These are phyloP conservation scores for Fusarium chlamydosporum DNA, from an alignment of 2,329 filamentous ascomycete genomes.

Conservation along the genomic window DNA sequence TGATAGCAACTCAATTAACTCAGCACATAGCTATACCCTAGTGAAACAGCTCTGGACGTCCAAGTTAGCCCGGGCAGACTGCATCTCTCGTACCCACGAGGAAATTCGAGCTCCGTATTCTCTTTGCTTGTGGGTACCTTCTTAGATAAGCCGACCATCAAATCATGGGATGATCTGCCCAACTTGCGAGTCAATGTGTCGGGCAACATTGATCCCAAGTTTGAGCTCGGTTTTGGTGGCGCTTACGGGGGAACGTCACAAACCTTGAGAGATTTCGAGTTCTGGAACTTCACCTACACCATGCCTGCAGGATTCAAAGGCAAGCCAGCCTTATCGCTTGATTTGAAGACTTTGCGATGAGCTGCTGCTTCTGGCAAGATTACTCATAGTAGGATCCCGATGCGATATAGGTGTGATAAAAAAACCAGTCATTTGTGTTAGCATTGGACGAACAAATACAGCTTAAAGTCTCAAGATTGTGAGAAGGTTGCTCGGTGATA, in stretches of 20 bases:
- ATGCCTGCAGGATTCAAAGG: slow-evolving; percentile 53
- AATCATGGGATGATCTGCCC: slow-evolving; percentile 63
- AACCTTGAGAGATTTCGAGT: slow-evolving; percentile 59
- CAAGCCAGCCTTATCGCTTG: slow-evolving; percentile 11
- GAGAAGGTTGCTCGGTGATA: too few relatives aligned
- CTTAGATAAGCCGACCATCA: slow-evolving; percentile 59
- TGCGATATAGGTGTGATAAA: too few relatives aligned
- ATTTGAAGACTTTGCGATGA: slow-evolving; percentile 10
- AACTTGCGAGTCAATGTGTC: slow-evolving; percentile 62
- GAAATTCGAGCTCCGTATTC: slow-evolving; percentile 64
- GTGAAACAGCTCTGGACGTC: slow-evolving; percentile 43
- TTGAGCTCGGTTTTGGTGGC: slow-evolving; percentile 60
- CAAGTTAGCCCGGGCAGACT: slow-evolving; percentile 51
- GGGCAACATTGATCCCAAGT: slow-evolving; percentile 60
- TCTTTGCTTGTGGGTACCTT: slow-evolving; percentile 65
- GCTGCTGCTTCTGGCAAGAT: too few relatives aligned
- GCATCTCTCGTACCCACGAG: slow-evolving; percentile 67
- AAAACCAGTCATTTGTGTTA: too few relatives aligned
- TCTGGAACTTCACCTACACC: slow-evolving; percentile 62
- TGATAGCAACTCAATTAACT: slow-evolving; percentile 40
- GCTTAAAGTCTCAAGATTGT: too few relatives aligned
- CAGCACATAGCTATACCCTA: slow-evolving; percentile 56
- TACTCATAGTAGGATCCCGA: not conserved
- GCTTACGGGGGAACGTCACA: slow-evolving; percentile 25
- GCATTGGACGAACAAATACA: too few relatives aligned